Base-by-base conservation (phyloP, 148 eudicot genomes). In the Linanthus parryae region DNA sequence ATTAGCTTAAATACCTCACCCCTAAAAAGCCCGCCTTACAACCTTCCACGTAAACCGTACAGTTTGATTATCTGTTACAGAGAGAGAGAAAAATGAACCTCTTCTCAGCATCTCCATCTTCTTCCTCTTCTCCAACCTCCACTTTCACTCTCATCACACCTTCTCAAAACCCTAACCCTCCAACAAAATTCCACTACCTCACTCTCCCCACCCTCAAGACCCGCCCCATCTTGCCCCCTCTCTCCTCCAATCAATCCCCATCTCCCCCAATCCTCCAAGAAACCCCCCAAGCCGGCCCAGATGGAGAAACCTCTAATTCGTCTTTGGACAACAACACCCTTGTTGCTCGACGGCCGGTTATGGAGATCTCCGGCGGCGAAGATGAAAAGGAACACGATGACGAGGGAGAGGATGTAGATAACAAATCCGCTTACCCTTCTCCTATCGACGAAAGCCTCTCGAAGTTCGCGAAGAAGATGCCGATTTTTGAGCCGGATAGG, bases 401-500 rank as follows among this genome's bases (percentile, higher is more conserved):
- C 3, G 46, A 52, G 15, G 37, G 30, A 33, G 43, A 21, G n/a
- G 56, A 26, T 11, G 65, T 11, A 11, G 66, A 48, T 9, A 54
- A 62, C 1, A 24, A n/a, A 16, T 38, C 44, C 5, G 42, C 47
- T 15, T 63, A 56, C 22, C 51, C 74, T 23, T 68, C 74, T 20
- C 52, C 62, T 3, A 59, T 89, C 14, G 97, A 85, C 62, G 65
- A 44, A 8, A 68, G 72, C 16, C 67, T 85, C 4, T 75, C 84
- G 39, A 68, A 72, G 6, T 71, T 89, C 37, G 94, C 95, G 0
- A 80, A 80, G 78, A 89, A 77, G 35, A 45, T 84, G 76, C 84
- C 90, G 0, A 81, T 87, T 19, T 92, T 92, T 44, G 90, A 91
- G 69, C 98, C 98, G 0, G 79, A 51, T 14, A 73, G 88, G 54